Evolutionary conservation across 331 rosid genomes (phyloP), one percentile per base, ranked within the genome.

Genomic region (Quercus lobata): DNA sequence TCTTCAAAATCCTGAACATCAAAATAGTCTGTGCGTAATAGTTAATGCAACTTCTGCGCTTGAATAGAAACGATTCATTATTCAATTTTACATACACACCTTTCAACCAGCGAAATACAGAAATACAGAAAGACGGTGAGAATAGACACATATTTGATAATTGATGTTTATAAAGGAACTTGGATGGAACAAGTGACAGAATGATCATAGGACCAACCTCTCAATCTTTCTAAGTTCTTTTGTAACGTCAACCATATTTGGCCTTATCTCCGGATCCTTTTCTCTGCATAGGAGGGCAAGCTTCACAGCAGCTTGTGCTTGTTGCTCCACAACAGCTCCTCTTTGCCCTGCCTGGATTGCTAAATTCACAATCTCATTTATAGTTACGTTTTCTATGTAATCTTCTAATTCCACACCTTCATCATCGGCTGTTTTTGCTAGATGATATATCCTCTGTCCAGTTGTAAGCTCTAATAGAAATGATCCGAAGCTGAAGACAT

Each of bases 141-240:
- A 41, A 41, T 41, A 37, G 46, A 8, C 46, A 37, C 10, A 41
- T 41, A 0, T 8, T 41, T 9, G 46, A 41, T 41, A 8, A 41
- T 41, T 0, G 46, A 41, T 8, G 46, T 41, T 41, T 41, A 41
- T 41, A 8, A 2, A 41, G 46, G 46, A 41, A 41, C 46, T 41
- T 41, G 46, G 46, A 41, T 41, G 46, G 46, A 41, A 41, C 11
- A 41, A 41, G 12, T 41, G 46, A 41, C 12, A 57, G 21, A 57
- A 8, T 57, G 9, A 4, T 57, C 66, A 24, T 60, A 5, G 3
- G 1, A 8, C 35, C 4, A 0, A 21, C 69, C 69, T 75, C 78
- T 75, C 78, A 35, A 75, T 75, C 57, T 11, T n/a, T 1, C 1
- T 15, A 15, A 75, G 70, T 58, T 75, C 70, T 75, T 75, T 75